Evolutionary conservation across 208 protist species (phyloP).

Genomic region (Leishmania arabica): DNA sequence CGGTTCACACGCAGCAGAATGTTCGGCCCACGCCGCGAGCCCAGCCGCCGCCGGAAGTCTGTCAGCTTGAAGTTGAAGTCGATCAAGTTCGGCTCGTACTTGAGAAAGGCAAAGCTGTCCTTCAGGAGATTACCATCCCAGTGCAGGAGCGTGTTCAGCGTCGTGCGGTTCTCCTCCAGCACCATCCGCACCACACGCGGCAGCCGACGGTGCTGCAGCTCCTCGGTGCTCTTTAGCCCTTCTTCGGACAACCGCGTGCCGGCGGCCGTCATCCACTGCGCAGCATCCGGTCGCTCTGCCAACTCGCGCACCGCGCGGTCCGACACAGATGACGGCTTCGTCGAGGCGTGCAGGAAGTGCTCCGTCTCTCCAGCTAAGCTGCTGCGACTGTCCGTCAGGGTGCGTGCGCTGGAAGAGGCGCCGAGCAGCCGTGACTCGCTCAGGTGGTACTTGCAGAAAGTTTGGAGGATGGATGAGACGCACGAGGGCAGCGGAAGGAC

Average conservation of each 20-base stretch:
- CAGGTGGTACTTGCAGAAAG: conserved; percentile 81
- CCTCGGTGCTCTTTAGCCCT: conserved; percentile 21
- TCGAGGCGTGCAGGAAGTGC: conserved; percentile 70
- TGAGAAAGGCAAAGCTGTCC: conserved; percentile 69
- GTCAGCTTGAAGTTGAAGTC: conserved; percentile 90
- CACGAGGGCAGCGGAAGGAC: conserved; percentile 56
- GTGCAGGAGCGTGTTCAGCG: conserved; percentile 75
- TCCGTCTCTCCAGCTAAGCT: conserved; percentile 62
- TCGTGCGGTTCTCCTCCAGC: conserved; percentile 79
- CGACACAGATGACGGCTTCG: conserved; percentile 63
- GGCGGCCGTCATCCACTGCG: conserved; percentile 32
- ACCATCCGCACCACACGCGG: conserved; percentile 69
- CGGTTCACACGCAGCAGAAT: conserved; percentile 76
- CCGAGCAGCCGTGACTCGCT: conserved; percentile 35
- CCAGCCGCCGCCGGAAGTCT: conserved; percentile 75
- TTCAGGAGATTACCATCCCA: conserved; percentile 72
- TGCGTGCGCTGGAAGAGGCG: conserved; percentile 39
- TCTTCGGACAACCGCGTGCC: conserved; percentile 27
- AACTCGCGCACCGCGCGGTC: conserved; percentile 44
- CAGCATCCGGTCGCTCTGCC: conserved; percentile 27
- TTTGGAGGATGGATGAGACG: conserved; percentile 51
- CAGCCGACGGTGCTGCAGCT: conserved; percentile 41
- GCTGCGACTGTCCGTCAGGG: conserved; percentile 40
- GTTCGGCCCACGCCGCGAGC: conserved; percentile 30
- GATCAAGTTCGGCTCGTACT: conserved; percentile 81